Conservation (phyloP, 148 eudicot species). For the Rhododendron simsii region DNA sequence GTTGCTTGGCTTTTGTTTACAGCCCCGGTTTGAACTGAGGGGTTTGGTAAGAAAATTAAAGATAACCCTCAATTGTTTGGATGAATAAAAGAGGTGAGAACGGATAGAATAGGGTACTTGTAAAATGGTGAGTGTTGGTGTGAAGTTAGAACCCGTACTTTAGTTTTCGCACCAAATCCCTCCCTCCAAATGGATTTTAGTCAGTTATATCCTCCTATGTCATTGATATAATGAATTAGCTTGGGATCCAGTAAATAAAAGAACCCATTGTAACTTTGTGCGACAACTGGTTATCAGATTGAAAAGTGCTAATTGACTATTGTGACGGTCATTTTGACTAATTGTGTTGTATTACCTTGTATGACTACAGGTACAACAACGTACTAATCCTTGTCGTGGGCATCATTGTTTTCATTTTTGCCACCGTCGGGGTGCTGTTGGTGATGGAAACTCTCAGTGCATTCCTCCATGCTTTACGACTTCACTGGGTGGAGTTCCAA, state of each 20-base stretch:
- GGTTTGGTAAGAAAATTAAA: neutral
- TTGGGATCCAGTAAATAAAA: neutral
- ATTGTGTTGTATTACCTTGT: neutral
- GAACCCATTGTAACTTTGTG: neutral
- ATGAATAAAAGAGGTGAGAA: neutral
- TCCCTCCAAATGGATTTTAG: neutral
- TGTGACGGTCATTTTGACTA: neutral
- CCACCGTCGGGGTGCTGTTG: conserved; percentile 83
- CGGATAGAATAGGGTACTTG: neutral
- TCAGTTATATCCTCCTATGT: neutral
- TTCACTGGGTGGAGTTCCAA: conserved; percentile 94
- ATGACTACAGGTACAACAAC: conserved; percentile 60
- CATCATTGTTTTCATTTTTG: conserved; percentile 62
- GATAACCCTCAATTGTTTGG: neutral
- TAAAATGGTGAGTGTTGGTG: neutral
- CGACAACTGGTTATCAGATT: neutral
- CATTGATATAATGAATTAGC: neutral
- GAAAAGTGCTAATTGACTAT: neutral
- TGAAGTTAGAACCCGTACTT: neutral
- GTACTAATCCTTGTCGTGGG: conserved; percentile 57
- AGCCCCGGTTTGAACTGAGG: neutral
- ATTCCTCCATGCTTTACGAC: conserved; percentile 84
- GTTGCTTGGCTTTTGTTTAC: conserved; percentile 1
- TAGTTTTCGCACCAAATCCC: neutral
- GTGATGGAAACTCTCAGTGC: conserved; percentile 98